phyloP scores from a whole-genome alignment of 768 basidiomycete genomes.

The Suillus ampliporus region DNA sequence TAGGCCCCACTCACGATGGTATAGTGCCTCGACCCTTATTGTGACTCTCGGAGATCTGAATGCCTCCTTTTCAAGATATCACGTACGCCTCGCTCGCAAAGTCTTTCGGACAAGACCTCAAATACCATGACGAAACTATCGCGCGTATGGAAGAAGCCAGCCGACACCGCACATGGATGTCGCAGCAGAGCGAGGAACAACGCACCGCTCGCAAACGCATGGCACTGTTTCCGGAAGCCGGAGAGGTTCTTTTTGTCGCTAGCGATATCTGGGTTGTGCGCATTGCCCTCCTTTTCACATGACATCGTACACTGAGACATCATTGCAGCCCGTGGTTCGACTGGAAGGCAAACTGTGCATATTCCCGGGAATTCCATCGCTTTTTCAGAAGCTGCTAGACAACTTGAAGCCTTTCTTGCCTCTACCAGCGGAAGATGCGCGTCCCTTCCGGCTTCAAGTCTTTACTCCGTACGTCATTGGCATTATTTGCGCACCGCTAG shows the following conservation, averaged over 20 bases:
- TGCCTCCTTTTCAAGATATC: slow-evolving; percentile 61
- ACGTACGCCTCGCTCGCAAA: slow-evolving; percentile 88
- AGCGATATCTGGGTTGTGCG: slow-evolving; percentile 87
- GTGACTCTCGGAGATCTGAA: not conserved
- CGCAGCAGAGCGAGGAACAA: slow-evolving; percentile 76
- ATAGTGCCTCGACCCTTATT: slow-evolving; percentile 19
- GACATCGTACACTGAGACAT: not conserved
- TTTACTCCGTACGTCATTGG: slow-evolving; percentile 69
- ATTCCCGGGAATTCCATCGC: slow-evolving; percentile 87
- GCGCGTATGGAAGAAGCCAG: slow-evolving; percentile 69
- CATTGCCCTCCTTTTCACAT: slow-evolving; percentile 13
- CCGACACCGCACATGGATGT: slow-evolving; percentile 59
- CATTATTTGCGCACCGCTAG: too few relatives aligned
- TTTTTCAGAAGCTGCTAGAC: slow-evolving; percentile 84
- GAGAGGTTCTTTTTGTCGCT: slow-evolving; percentile 81
- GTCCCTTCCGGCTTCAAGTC: slow-evolving; percentile 81
- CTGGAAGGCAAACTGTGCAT: slow-evolving; percentile 87
- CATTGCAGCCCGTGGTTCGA: slow-evolving; percentile 79
- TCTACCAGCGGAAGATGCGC: slow-evolving; percentile 73
- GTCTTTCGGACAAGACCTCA: slow-evolving; percentile 76
- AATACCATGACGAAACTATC: slow-evolving; percentile 79
- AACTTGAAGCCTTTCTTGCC: slow-evolving; percentile 78
- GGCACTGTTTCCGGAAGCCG: slow-evolving; percentile 84
- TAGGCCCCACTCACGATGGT: slow-evolving; percentile 93
- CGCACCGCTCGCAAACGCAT: slow-evolving; percentile 80